phyloP scores from a whole-genome alignment of 768 basidiomycete species.

The Pisolithus albus region DNA sequence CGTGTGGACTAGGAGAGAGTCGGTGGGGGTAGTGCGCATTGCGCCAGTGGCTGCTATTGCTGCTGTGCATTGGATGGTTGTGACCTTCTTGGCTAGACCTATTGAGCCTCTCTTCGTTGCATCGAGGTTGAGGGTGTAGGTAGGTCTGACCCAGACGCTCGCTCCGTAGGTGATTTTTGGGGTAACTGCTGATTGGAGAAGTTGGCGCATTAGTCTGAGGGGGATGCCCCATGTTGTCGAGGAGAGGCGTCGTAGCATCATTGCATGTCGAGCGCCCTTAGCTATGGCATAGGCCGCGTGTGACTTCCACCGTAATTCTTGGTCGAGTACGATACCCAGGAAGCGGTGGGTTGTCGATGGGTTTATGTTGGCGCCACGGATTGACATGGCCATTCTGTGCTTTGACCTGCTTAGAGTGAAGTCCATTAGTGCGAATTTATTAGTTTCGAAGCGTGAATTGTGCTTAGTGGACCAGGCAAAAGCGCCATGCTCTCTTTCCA shows the following conservation, averaged over 20 bases:
- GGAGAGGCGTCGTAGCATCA: not conserved
- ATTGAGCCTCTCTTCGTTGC: not conserved
- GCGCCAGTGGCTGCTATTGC: not conserved
- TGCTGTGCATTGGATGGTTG: not conserved
- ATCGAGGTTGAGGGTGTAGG: not conserved
- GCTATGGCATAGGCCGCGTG: not conserved
- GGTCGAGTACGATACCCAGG: conserved; percentile 3
- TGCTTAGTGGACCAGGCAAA: not conserved
- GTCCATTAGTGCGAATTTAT: not conserved
- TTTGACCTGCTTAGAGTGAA: not conserved
- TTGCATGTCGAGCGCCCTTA: not conserved
- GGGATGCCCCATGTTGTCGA: no score
- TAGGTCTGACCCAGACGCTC: not conserved
- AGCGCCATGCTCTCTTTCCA: not conserved
- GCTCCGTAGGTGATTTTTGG: no score
- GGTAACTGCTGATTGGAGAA: not conserved
- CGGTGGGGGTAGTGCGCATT: no score
- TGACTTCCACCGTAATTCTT: not conserved
- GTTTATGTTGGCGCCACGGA: not conserved
- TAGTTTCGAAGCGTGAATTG: not conserved
- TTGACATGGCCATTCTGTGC: not conserved
- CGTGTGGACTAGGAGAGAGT: no score
- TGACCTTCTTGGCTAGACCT: not conserved
- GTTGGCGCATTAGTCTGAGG: no score
- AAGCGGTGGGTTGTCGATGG: not conserved